These are phyloP conservation scores for Globisporangium splendens DNA, from an alignment of 352 stramenopile genomes.

Conservation along the genomic window DNA sequence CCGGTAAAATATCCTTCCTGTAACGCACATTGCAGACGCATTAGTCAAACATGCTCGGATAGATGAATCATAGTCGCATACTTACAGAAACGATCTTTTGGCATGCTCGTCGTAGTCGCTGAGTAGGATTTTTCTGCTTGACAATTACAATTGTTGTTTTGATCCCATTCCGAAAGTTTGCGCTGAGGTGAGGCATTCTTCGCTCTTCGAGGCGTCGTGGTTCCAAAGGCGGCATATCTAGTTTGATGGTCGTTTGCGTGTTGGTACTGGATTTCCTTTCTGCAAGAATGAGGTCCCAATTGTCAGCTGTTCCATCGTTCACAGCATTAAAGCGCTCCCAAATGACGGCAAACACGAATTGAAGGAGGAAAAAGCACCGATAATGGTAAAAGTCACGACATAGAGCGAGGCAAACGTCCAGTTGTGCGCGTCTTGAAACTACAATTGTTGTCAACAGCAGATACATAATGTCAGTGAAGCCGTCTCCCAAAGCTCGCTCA, in stretches of 20 bases:
- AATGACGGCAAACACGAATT: slow-evolving; percentile 83
- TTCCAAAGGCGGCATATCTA: not conserved
- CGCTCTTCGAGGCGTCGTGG: not conserved
- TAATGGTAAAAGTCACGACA: slow-evolving; percentile 77
- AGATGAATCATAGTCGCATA: no score
- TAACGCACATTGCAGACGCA: not conserved
- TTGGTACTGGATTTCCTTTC: slow-evolving; percentile 20
- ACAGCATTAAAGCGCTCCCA: slow-evolving; percentile 51
- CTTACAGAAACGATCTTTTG: slow-evolving; percentile 12
- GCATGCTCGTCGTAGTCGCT: slow-evolving; percentile 18
- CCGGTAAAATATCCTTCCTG: slow-evolving; percentile 28
- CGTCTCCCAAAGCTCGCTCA: not conserved
- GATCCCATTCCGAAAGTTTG: slow-evolving; percentile 14
- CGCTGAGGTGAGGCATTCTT: slow-evolving; percentile 7
- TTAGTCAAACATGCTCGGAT: not conserved
- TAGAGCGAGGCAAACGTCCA: slow-evolving; percentile 52
- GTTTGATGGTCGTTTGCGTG: not conserved
- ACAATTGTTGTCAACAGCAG: not conserved
- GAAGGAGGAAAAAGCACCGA: slow-evolving; percentile 83
- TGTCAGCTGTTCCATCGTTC: slow-evolving; percentile 34
- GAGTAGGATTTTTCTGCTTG: slow-evolving; percentile 14
- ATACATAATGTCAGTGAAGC: not conserved
- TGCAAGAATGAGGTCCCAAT: slow-evolving; percentile 36
- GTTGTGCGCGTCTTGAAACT: slow-evolving; percentile 30
- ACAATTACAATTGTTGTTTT: slow-evolving; percentile 16